Base-by-base conservation (phyloP, 345 rosid species). In the Citrus maxima region DNA sequence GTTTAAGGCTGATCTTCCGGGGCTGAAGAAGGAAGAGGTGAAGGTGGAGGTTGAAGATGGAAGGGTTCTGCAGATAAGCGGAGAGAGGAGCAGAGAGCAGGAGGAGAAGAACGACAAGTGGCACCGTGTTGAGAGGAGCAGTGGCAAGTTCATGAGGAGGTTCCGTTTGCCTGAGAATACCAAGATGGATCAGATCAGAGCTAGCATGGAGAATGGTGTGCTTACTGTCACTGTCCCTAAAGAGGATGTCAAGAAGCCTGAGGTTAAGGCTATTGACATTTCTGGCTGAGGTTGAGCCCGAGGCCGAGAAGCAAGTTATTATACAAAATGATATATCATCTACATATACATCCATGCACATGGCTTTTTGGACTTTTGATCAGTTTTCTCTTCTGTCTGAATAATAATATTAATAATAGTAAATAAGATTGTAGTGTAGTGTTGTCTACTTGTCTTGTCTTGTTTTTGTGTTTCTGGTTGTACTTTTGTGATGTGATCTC, bases 101-200 rank as follows among this genome's bases (percentile, higher is more conserved):
- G 83, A 82, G 51, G 83, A 85, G 68, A 82, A 79, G 83, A 84
- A 40, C 34, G 81, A 80, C 65, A 79, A 64, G 83, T 85, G 87
- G 87, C 87, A 82, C 51, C 51, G 51, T 42, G 16, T 42, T 42
- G 51, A 42, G 16, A 42, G 51, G 16, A 42, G 51, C 51, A 42
- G 16, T 42, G 51, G 51, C 16, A 12, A 3, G 51, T 42, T 42
- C 51, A 42, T 42, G 51, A 42, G 51, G 51, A 42, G 14, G 16
- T 42, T 42, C 51, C 0, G 51, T 16, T 42, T 42, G 51, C 51
- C 51, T 27, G 80, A 84, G 73, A 77, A 79, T 58, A 77, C 81
- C 0, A 79, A 77, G 74, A 58, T 73, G 80, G 87, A 84, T 24
- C 70, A 84, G n/a, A 79, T 79, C 32, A 84, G 58, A 38, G 87